A percentile compares a stretch with the other conserved stretches of the same genome.
Conservation (phyloP, 2,329 filamentous ascomycete genomes). For the Neonectria ditissima region DNA sequence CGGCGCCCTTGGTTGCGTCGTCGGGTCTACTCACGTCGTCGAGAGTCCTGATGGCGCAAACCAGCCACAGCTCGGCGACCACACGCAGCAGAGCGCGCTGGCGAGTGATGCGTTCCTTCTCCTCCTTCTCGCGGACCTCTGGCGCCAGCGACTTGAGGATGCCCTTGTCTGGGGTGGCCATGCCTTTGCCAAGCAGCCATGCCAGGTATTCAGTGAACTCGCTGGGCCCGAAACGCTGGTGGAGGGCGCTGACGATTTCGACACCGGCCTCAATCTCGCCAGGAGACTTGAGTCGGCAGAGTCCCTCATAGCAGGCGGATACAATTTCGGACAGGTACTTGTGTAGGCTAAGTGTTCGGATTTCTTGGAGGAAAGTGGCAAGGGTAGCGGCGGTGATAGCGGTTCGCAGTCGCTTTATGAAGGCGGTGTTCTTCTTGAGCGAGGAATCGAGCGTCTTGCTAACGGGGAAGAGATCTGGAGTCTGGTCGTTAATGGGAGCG, state of each 20-base stretch:
- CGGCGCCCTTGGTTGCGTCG: constrained; percentile 70
- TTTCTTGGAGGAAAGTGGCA: constrained; percentile 88
- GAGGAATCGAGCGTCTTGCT: constrained; percentile 89
- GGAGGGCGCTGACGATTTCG: constrained; percentile 93
- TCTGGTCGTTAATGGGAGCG: constrained; percentile 31
- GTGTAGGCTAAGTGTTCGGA: constrained; percentile 88
- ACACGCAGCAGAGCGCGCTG: constrained; percentile 89
- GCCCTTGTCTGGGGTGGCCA: constrained; percentile 90
- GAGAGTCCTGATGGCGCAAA: constrained; percentile 86
- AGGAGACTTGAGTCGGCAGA: constrained; percentile 90
- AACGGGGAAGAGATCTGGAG: constrained; percentile 79
- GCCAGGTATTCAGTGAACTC: constrained; percentile 94
- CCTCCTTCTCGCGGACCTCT: constrained; percentile 92
- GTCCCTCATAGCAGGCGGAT: constrained; percentile 92
- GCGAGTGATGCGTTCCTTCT: constrained; percentile 89
- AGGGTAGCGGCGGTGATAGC: constrained; percentile 84
- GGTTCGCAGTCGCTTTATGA: constrained; percentile 95
- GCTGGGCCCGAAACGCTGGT: constrained; percentile 90
- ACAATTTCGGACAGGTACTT: constrained; percentile 98
- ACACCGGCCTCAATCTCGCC: constrained; percentile 93
- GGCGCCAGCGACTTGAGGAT: constrained; percentile 80
- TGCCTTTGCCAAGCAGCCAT: constrained; percentile 90
- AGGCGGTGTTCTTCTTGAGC: constrained; percentile 97
- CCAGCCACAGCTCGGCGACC: constrained; percentile 95
- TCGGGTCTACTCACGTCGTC: constrained; percentile 73